A percentile compares a stretch with the other conserved stretches of the same genome.
Evolutionary conservation across 768 basidiomycete genomes (phyloP).

Genomic region (Glaciozyma antarctica): DNA sequence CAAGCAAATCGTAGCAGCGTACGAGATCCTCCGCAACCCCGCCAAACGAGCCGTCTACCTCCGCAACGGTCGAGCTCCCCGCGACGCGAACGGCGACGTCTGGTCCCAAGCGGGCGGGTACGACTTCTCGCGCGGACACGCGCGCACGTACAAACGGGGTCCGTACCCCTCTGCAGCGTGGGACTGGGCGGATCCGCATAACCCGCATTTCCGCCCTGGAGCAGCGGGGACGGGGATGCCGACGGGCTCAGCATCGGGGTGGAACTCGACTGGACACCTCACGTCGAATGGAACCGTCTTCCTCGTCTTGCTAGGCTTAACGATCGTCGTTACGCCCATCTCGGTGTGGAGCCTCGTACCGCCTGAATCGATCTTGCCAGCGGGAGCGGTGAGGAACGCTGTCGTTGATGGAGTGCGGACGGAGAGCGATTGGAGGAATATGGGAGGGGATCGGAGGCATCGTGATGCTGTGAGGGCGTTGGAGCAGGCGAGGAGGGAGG

Average conservation of each 20-base stretch:
- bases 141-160: neutral
- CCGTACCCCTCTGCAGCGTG: neutral
- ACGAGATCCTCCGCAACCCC: conserved; percentile 4
- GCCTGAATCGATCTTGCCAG: neutral
- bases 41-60: neutral
- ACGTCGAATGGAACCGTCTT: neutral
- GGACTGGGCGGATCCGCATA: neutral
- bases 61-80: neutral
- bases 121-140: neutral
- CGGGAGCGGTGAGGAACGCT: too few species aligned
- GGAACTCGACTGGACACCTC: neutral
- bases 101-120: neutral
- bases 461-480: neutral
- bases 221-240: neutral
- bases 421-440: neutral
- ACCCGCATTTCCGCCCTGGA: neutral
- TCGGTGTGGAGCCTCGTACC: neutral
- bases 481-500: neutral
- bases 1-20: conserved; percentile 4
- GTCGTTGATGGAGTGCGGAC: neutral
- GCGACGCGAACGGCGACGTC: neutral
- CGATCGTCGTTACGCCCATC: neutral
- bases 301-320: neutral
- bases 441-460: neutral
- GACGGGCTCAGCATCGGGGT: neutral